A percentile compares a stretch with the other conserved stretches of the same genome.
These are phyloP conservation scores for Populus deltoides DNA, from an alignment of 345 rosid species.

Conservation along the genomic window DNA sequence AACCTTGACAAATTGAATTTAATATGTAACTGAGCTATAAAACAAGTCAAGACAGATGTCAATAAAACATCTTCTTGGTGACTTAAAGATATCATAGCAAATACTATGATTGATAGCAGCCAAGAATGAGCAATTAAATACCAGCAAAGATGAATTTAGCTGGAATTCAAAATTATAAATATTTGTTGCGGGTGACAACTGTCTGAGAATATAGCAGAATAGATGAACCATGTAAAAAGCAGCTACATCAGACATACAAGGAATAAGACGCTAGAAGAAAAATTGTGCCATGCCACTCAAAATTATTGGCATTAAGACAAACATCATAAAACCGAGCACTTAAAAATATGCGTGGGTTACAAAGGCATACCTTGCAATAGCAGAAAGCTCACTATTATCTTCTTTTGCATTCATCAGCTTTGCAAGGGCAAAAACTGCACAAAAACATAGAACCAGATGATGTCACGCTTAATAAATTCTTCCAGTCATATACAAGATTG, in stretches of 20 bases:
- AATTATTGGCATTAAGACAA: background rate
- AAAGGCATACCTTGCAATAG: slow-evolving; percentile 74
- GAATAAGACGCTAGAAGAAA: background rate
- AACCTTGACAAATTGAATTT: background rate
- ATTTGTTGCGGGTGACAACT: background rate
- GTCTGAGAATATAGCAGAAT: background rate
- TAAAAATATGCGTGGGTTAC: background rate
- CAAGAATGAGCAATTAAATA: background rate
- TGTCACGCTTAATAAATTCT: background rate
- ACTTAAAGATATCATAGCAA: background rate
- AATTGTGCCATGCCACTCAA: background rate
- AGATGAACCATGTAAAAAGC: background rate
- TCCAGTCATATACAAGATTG: background rate
- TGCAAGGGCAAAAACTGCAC: slow-evolving; percentile 83
- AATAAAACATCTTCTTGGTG: background rate
- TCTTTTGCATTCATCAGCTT: slow-evolving; percentile 92
- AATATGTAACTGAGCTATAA: background rate
- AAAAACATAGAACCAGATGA: background rate
- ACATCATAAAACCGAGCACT: background rate
- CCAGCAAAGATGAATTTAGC: background rate
- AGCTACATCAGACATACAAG: background rate
- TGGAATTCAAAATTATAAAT: background rate
- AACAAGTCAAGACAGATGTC: background rate
- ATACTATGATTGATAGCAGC: background rate
- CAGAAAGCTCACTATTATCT: slow-evolving; percentile 87